Conservation (phyloP, 129 eudicot genomes). For the Helichrysum umbraculigerum region DNA sequence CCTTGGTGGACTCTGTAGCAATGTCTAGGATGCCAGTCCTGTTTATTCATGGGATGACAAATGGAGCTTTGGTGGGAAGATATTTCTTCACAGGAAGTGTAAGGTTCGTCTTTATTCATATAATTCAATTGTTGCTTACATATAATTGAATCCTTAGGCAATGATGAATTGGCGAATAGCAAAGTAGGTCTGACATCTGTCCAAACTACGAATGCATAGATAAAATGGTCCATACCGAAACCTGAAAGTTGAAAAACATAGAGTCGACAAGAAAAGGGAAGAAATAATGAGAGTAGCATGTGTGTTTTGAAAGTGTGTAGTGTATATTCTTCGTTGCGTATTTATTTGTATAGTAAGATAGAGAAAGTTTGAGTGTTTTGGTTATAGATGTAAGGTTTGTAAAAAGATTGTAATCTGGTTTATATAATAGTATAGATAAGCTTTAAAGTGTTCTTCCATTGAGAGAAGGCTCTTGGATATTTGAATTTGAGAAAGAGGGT, state of each 20-base stretch:
- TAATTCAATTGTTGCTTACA: background rate
- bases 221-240: background rate
- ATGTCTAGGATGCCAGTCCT: background rate
- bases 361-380: too few relatives aligned
- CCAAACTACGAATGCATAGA: background rate
- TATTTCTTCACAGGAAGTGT: slow-evolving; percentile 1
- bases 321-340: too few relatives aligned
- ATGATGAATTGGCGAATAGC: background rate
- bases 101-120: slow-evolving; percentile 12
- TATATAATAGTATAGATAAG: too few relatives aligned
- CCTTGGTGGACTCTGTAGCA: slow-evolving; percentile 84
- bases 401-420: too few relatives aligned
- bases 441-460: too few relatives aligned
- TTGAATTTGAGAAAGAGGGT: too few relatives aligned
- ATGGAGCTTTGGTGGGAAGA: background rate
- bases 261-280: background rate
- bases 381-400: too few relatives aligned
- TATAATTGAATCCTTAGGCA: slow-evolving; percentile 1
- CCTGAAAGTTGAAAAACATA: background rate
- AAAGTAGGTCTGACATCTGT: background rate
- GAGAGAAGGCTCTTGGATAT: too few relatives aligned
- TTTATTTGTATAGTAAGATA: too few relatives aligned
- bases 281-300: too few relatives aligned
- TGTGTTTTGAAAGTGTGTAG: too few relatives aligned
- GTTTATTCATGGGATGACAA: background rate